Base-by-base conservation (phyloP, 2,329 filamentous ascomycete species). In the Verticillium alfalfae region DNA sequence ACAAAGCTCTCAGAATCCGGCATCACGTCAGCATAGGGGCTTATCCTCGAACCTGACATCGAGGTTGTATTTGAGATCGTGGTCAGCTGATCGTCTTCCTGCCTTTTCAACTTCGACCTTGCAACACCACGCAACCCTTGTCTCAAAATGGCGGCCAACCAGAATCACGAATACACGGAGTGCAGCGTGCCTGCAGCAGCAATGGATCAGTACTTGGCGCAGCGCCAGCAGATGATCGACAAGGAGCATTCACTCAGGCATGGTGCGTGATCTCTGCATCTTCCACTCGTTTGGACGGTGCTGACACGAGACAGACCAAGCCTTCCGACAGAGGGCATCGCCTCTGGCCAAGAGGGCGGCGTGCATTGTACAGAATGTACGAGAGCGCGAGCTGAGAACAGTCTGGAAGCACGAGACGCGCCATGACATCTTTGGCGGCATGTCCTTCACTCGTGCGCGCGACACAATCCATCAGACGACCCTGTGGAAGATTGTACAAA, bases 371-470 rank as follows among this genome's bases (percentile, higher is more conserved):
- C 82, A 84, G 5, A 83, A 85, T 58, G 92, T 96, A 70, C 86
- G 91, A 31, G 84, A 86, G 56, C 84, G 90, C 67, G 92, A 96
- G 77, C 84, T 86, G 69, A 79, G 81, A 59, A 87, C 84, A 2
- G 79, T 92, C 64, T 95, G 91, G 91, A 77, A 92, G 31, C 89
- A 88, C 70, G 90, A 90, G 1, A 41, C 39, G 10, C 39, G 39
- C 39, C n/a, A 41, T 16, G 39, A 41, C 39, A 41, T 41, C 6
- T 41, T 41, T 16, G 39, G 39, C 39, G 91, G 92, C 4, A 93
- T 94, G 87, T 92, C 93, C 88, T 95, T 94, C 73, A 86, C 83
- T 3, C 81, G 92, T 18, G 91, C 90, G 63, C 92, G 90, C 72
- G 83, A 85, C 36, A 84, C 85, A 22, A 92, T 94, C 84, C 90